These are phyloP conservation scores for Trametes elegans DNA, from an alignment of 768 basidiomycete species.

Conservation along the genomic window DNA sequence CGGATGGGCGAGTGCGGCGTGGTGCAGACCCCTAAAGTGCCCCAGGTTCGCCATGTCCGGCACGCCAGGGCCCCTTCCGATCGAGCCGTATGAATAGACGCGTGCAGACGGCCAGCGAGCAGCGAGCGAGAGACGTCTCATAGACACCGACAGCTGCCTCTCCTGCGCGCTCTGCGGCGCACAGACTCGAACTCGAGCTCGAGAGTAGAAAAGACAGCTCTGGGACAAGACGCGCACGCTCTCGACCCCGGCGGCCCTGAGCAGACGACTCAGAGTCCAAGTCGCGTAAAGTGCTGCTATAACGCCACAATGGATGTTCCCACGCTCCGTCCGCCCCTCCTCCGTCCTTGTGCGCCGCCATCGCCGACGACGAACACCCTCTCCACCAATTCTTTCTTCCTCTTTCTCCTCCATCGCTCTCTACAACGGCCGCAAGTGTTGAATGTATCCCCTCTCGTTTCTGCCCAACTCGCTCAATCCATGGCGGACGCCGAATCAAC, in stretches of 20 bases:
- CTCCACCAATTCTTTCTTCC: not conserved
- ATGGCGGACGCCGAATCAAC: constrained; percentile 22
- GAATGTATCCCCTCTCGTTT: constrained; percentile 17
- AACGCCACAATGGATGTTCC: constrained; percentile 16
- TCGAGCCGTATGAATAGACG: constrained; percentile 4
- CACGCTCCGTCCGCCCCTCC: not conserved
- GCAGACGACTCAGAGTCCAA: not conserved
- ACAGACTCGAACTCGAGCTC: too few relatives aligned
- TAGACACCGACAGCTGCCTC: not conserved
- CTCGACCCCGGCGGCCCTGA: not conserved
- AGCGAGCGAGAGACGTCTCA: constrained; percentile 6
- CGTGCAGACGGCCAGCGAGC: not conserved
- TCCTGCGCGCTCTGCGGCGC: constrained; percentile 2
- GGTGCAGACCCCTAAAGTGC: not conserved
- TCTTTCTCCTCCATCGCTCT: constrained; percentile 8
- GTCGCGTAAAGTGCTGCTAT: not conserved
- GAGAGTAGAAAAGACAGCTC: constrained; percentile 4
- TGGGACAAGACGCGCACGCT: not conserved
- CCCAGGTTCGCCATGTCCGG: constrained; percentile 4
- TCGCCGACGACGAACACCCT: not conserved
- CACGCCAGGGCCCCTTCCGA: not conserved
- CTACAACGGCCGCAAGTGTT: constrained; percentile 5
- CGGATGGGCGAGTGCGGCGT: not conserved
- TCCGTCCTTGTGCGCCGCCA: not conserved
- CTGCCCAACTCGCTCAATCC: constrained; percentile 5